Base-by-base conservation (phyloP, 495 filamentous ascomycete species). In the Annulohypoxylon moriforme region DNA sequence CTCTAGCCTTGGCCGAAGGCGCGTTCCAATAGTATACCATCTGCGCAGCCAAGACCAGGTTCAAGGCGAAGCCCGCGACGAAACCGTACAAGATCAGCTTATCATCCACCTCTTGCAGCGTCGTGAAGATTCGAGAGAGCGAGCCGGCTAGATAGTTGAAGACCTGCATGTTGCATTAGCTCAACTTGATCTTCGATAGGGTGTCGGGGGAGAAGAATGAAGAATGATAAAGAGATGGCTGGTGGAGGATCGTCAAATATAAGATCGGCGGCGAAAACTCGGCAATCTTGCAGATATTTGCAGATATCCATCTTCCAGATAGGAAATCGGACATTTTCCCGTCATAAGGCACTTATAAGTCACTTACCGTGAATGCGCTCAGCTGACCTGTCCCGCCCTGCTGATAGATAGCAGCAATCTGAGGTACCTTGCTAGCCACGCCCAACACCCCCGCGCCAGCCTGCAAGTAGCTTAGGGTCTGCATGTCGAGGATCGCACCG, bases 21-120 rank as follows among this genome's bases (percentile, higher is more conserved):
- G 85, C 86, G 74, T 97, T 97, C 96, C 96, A 99, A 83, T 98
- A 98, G 81, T 94, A 97, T 9, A 95, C 78, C 94, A 98, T 97
- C 85, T 99, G 96, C 50, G 83, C 81, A 3, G 93, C 96, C 63
- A 98, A 83, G 61, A 99, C 86, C 68, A 90, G 81, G 81, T 99
- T 99, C 71, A 99, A 88, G 31, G 85, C 81, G 78, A 97, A 97
- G 22, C 92, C 96, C 1, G 92, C 93, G 49, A 98, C 79, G 85
- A 96, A 98, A 22, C 94, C 91, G 78, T 95, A 97, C 14, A 99
- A 87, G 72, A 99, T 98, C 62, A 98, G 84, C 79, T 92, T 92
- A 80, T 99, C 96, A 72, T 96, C 91, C 68, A 98, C 94, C 84
- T 99, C 96, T 75, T 97, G 93, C 53, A 98, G 80, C 2, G 96